Base-by-base conservation (phyloP, 1,284 basidiomycete genomes). In the Heterobasidion irregulare region DNA sequence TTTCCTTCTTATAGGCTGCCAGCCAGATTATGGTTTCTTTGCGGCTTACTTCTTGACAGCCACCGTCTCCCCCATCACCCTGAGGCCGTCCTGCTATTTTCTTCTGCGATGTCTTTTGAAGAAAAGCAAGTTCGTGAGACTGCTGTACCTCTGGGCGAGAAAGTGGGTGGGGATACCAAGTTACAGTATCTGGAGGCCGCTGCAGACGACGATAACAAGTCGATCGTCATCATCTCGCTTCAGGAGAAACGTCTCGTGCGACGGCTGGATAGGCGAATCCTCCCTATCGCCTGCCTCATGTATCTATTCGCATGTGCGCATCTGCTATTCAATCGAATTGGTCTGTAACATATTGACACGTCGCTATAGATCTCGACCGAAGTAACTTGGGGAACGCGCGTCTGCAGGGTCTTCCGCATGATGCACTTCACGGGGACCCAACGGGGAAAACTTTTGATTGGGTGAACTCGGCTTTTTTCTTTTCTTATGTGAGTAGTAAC, bases 371-470 rank as follows among this genome's bases (percentile, higher is more conserved):
- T 63, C 73, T 90, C 51, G 87, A 89, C 65, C 77, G 88, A 48
- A 82, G 83, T 2, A 90, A 89, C 62, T 63, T 90, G 45, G 87
- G 88, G 12, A 90, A 90, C 64, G 88, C 88, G 45, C 77, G 86
- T 47, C 70, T 90, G 43, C 86, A 86, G 67, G 83, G 83, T 2
- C 69, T 90, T 3, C 78, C 83, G 1, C 65, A 77, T 47, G 86
- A 89, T 59, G 68, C 76, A 10, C 76, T 90, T 5, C 74, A 75
- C 33, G 86, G 86, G 2, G 88, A 90, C 62, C 76, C 77, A 7
- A 83, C 80, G 0, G 87, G 87, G 2, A 61, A 74, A 15, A 69
- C 80, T 19, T 90, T 85, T 62, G 86, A 87, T 63, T 89, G 86
- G 86, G 69, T 87, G 52, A 86, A 82, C 57, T 85, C 88, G 0